phyloP scores from a whole-genome alignment of 2,329 filamentous ascomycete genomes.

The Penicillium sumatraense region DNA sequence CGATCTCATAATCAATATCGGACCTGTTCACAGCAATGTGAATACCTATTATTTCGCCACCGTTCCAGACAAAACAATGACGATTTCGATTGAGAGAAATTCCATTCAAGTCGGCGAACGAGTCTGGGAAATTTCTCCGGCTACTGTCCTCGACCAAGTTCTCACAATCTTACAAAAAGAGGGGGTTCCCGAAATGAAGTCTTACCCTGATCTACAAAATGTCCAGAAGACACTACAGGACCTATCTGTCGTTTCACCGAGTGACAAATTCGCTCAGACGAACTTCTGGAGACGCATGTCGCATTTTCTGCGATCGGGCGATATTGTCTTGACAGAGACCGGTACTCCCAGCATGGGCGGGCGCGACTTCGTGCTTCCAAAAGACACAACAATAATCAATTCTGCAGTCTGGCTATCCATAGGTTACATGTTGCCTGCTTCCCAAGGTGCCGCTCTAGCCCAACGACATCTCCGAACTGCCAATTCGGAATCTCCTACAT shows the following conservation, averaged over 20 bases:
- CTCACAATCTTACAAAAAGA: not conserved
- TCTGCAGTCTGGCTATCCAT: constrained; percentile 11
- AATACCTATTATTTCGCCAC: constrained; percentile 1
- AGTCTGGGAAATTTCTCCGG: not conserved
- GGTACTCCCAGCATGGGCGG: constrained; percentile 12
- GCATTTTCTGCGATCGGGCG: constrained; percentile 1
- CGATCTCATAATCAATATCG: constrained; percentile 13
- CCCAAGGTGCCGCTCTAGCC: constrained; percentile 10
- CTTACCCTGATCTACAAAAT: not conserved
- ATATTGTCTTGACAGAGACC: constrained; percentile 15
- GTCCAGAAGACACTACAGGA: not conserved
- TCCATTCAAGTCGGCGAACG: not conserved
- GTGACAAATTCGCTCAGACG: not conserved
- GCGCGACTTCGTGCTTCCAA: constrained; percentile 3
- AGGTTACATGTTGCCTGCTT: constrained; percentile 11
- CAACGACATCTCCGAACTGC: not conserved
- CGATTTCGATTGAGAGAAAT: not conserved
- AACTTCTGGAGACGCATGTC: constrained; percentile 9
- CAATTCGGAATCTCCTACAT: not conserved
- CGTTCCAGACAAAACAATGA: not conserved
- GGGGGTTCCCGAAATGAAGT: not conserved
- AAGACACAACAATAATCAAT: constrained; percentile 7
- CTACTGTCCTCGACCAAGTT: not conserved
- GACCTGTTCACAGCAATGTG: constrained; percentile 7
- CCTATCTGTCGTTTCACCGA: not conserved